Evolutionary conservation across 768 basidiomycete genomes (phyloP).

Genomic region (Cystobasidium onofrii): DNA sequence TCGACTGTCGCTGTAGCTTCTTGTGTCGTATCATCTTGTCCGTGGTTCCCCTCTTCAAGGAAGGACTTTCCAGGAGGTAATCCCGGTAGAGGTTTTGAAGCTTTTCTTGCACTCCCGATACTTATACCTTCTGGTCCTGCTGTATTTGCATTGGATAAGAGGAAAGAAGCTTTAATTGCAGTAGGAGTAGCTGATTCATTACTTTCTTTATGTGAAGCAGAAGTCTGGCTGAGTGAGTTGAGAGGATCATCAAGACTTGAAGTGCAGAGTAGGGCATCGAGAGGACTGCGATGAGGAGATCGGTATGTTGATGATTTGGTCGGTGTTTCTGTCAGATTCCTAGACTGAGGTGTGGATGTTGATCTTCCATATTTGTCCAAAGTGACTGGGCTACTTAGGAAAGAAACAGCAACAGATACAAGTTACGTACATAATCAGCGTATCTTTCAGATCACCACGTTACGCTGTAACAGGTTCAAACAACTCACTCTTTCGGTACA

Average conservation of each 20-base stretch:
- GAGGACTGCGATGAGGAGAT: not conserved
- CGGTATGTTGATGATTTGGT: not conserved
- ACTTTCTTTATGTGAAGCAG: not conserved
- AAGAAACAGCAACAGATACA: no score
- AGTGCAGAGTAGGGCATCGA: not conserved
- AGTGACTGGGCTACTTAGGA: not conserved
- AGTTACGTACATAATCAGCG: no score
- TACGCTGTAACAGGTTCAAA: no score
- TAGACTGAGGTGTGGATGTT: not conserved
- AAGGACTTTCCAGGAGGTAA: not conserved
- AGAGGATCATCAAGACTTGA: not conserved
- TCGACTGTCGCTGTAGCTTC: not conserved
- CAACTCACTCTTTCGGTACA: conserved; percentile 11
- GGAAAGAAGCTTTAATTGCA: not conserved
- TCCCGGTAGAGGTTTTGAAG: not conserved
- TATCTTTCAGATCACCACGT: no score
- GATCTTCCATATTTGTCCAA: not conserved
- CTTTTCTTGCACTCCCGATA: not conserved
- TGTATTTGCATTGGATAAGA: not conserved
- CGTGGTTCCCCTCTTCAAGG: not conserved
- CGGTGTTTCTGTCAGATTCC: not conserved
- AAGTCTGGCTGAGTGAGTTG: not conserved
- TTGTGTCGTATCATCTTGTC: not conserved
- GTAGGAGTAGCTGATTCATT: not conserved
- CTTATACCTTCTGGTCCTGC: no score